Evolutionary conservation across 2,329 filamentous ascomycete species (phyloP).

Genomic region (Diplocarpon mali): DNA sequence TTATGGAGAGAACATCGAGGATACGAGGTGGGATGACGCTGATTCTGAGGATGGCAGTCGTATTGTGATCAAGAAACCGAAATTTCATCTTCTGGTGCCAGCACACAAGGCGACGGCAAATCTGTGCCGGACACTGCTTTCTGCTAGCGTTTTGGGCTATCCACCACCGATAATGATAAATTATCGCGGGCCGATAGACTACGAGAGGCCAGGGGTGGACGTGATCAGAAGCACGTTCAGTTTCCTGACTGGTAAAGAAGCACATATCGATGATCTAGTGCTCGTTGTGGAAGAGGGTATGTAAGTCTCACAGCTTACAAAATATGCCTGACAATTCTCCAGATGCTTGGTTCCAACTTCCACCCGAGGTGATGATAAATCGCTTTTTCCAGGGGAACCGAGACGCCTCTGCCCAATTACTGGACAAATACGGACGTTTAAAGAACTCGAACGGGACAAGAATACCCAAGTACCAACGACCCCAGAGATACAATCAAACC

Average conservation of each 20-base stretch:
- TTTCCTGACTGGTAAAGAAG: slow-evolving; percentile 36
- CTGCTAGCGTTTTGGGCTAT: slow-evolving; percentile 46
- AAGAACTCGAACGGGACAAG: neutral
- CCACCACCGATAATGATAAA: slow-evolving; percentile 45
- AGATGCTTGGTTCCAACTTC: slow-evolving; percentile 45
- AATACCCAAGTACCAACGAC: neutral
- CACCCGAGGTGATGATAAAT: slow-evolving; percentile 42
- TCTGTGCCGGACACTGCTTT: slow-evolving; percentile 46
- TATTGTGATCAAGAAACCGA: slow-evolving; percentile 14
- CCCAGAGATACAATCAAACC: slow-evolving; percentile 37
- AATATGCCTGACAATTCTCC: neutral
- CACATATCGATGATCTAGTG: slow-evolving; percentile 42
- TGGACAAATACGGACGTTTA: slow-evolving; percentile 14
- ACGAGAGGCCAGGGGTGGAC: slow-evolving; percentile 4
- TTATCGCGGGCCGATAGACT: slow-evolving; percentile 17
- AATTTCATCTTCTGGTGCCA: slow-evolving; percentile 45
- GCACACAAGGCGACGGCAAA: slow-evolving; percentile 32
- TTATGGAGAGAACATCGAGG: slow-evolving; percentile 2
- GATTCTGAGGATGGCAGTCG: slow-evolving; percentile 5
- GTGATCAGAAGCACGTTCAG: slow-evolving; percentile 23
- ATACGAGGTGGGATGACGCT: slow-evolving; percentile 11
- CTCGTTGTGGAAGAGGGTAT: slow-evolving; percentile 37
- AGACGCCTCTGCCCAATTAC: slow-evolving; percentile 36
- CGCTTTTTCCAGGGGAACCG: slow-evolving; percentile 40
- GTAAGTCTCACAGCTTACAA: neutral